Conservation (phyloP, 139 green algal species). For the Edaphochlamys debaryana region DNA sequence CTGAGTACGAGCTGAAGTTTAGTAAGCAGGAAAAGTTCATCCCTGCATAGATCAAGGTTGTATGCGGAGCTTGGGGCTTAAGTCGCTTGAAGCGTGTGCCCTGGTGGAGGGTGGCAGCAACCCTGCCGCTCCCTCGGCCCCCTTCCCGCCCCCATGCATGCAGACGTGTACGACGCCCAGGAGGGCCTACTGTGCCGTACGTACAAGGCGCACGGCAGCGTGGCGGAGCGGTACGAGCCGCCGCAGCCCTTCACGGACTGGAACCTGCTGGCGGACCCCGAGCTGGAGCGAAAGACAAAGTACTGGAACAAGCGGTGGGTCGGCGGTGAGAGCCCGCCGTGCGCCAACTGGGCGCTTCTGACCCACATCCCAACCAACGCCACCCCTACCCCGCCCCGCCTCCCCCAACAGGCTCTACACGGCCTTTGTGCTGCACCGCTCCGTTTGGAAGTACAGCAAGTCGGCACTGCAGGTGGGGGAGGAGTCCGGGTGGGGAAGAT, state of each 20-base stretch:
- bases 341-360: too few species aligned
- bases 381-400: neutral
- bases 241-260: neutral
- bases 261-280: constrained; percentile 23
- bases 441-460: neutral
- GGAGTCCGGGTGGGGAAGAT: too few species aligned
- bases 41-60: too few species aligned
- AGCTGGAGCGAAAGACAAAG: constrained; percentile 14
- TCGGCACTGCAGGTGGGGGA: constrained; percentile 6
- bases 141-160: neutral
- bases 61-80: neutral
- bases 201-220: constrained; percentile 18
- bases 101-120: neutral
- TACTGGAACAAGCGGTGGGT: constrained; percentile 8
- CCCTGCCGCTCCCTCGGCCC: neutral
- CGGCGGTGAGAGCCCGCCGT: neutral
- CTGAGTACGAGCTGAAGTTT: too few species aligned
- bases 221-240: constrained; percentile 14
- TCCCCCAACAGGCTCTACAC: neutral
- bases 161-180: constrained; percentile 33
- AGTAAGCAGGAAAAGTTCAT: neutral
- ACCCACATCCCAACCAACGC: neutral
- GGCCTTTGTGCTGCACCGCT: neutral
- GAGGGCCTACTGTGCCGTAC: constrained; percentile 11
- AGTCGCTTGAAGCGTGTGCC: too few species aligned